Evolutionary conservation across 2,329 filamentous ascomycete genomes (phyloP), one percentile per base, ranked within the genome.

Genomic region (Aspergillus fischeri): DNA sequence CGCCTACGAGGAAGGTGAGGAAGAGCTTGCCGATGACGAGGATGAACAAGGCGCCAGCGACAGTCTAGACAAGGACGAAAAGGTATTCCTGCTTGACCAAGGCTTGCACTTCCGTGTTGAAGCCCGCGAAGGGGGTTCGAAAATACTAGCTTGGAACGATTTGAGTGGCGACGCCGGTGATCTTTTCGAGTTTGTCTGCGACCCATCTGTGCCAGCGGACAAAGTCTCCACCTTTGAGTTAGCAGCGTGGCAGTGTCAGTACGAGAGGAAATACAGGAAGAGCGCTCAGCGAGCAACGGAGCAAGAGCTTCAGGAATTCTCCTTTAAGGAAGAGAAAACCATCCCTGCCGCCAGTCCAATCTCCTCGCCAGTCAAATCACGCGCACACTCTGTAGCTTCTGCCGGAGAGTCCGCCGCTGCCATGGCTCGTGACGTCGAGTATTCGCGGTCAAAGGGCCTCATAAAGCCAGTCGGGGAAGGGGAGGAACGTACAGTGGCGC

Each of bases 101-200:
- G 85, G 86, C 54, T 81, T 99, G 41, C 91, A 91, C 70, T 91
- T 99, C 69, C 88, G 93, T 56, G 89, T 91, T 47, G 91, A 95
- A 72, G 84, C 89, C 61, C 84, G 92, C 62, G 86, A 91, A 61
- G 86, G 86, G 41, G 90, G 89, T 24, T 90, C 95, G 66, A 91
- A 89, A 69, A 87, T 97, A 8, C 83, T 99, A 62, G 93, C 93
- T 58, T 99, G 94, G 94, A 88, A 89, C 65, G 94, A 99, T 71
- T 78, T 97, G 59, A 97, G 92, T 67, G 94, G 94, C 56, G 94
- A 99, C 79, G 83, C 86, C 32, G 93, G 92, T 54, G 94, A 99
- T 75, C 83, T 97, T n/a, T 99, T 91, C 82, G 93, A 99, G 74
- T 99, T 97, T 71, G 90, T 99, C 62, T 97, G 92, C 78, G 94